Base-by-base conservation (phyloP, 495 filamentous ascomycete species). In the Penicillium argentinense region DNA sequence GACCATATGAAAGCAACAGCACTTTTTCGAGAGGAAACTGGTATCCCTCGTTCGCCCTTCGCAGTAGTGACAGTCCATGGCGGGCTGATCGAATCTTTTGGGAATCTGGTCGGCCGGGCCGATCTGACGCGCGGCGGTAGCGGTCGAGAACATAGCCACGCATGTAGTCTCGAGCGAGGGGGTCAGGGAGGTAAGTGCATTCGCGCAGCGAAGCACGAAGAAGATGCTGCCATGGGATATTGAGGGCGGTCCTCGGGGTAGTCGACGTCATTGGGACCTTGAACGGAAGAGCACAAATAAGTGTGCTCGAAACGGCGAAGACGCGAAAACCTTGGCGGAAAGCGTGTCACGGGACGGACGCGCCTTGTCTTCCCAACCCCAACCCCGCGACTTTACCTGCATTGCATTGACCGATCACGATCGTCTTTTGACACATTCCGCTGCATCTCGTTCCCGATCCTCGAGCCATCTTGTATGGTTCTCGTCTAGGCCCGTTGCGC, bases 151-250 rank as follows among this genome's bases (percentile, higher is more conserved):
- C 74, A 51, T 84, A 71, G 13, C 72, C 51, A 49, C 73, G 71
- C 53, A 87, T 67, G 59, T 80, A 85, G 17, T 57, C 54, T 29
- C 84, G 82, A 21, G 86, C 86, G 39, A 79, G 59, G 3, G 82
- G 68, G 60, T 91, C 87, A 9, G 90, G 90, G 18, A 98, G 82
- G 61, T 96, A 95, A 46, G 85, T 82, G 18, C 82, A 79, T 73
- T 96, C 86, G 51, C 92, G 88, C 36, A 97, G 83, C 5, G 95
- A 76, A 26, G 84, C 80, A 24, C 93, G 84, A 53, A 86, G 82
- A 23, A 93, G 68, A 60, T 86, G 81, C 22, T 80, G 71, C 80
- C 71, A 52, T 77, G 75, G 43, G 16, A 9, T 17, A 11, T 39
- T 22, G 23, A 28, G n/a, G 56, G 27, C 3, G n/a, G 17, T 30